Percentiles rank a stretch among this genome's conserved stretches.
These are phyloP conservation scores for Diplocarpon mali DNA, from an alignment of 2,329 filamentous ascomycete genomes.

Conservation along the genomic window DNA sequence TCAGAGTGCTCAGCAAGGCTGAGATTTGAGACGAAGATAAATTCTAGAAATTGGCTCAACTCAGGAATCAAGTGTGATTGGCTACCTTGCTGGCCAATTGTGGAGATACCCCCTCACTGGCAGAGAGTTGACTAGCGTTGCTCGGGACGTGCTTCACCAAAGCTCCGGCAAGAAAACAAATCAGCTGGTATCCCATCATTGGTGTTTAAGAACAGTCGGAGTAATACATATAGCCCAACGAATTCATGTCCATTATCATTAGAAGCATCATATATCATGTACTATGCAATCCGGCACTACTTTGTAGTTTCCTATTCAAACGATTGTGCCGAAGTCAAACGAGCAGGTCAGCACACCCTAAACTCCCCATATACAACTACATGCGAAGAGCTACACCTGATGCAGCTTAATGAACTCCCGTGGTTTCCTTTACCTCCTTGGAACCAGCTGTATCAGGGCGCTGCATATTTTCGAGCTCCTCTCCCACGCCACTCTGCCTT, in stretches of 20 bases:
- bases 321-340: constrained; percentile 8
- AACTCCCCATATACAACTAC: not conserved
- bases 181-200: no score
- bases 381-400: not conserved
- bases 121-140: not conserved
- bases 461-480: constrained; percentile 56
- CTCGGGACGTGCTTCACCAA: not conserved
- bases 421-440: constrained; percentile 16
- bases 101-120: constrained; percentile 1
- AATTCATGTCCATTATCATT: constrained; percentile 12
- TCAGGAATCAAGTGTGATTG: not conserved
- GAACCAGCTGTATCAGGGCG: constrained; percentile 15
- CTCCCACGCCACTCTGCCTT: constrained; percentile 56
- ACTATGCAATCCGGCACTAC: not conserved
- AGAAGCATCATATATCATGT: not conserved
- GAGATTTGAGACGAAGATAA: not conserved
- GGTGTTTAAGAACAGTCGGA: no score
- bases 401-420: constrained; percentile 22
- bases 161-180: no score
- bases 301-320: constrained; percentile 1
- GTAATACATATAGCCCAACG: not conserved
- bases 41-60: constrained; percentile 5
- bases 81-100: not conserved
- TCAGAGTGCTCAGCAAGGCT: not conserved
- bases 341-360: constrained; percentile 4